These are phyloP conservation scores for Aureobasidium mangrovei DNA, from an alignment of 2,329 filamentous ascomycete genomes.

Conservation along the genomic window DNA sequence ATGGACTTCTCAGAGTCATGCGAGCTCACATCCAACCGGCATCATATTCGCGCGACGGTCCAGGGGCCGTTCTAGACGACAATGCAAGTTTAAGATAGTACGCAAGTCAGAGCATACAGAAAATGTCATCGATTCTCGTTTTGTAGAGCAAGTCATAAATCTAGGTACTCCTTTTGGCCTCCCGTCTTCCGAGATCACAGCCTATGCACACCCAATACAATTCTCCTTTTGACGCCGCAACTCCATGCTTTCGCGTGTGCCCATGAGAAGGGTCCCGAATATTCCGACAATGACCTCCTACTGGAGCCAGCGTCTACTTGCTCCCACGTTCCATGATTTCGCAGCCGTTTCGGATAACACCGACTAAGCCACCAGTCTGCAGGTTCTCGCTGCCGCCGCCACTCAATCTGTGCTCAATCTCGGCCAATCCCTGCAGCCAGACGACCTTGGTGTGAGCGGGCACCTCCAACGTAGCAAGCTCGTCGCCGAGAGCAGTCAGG, in stretches of 20 bases:
- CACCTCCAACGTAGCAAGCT: constrained; percentile 74
- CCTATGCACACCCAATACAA: constrained; percentile 3
- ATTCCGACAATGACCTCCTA: too few relatives aligned
- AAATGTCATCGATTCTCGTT: not conserved
- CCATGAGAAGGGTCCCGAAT: too few relatives aligned
- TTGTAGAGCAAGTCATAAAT: not conserved
- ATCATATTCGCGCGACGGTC: too few relatives aligned
- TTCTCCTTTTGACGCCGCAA: not conserved
- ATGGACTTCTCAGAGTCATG: too few relatives aligned
- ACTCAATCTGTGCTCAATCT: constrained; percentile 85
- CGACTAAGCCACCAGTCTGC: constrained; percentile 88
- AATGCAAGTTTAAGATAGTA: not conserved
- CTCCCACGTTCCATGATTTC: constrained; percentile 50
- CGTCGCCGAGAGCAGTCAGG: constrained; percentile 74
- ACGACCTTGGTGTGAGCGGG: constrained; percentile 77
- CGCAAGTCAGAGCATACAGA: not conserved
- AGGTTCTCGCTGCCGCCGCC: constrained; percentile 79
- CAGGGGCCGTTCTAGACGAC: too few relatives aligned
- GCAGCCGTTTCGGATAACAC: constrained; percentile 76
- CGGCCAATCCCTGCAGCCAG: constrained; percentile 84
- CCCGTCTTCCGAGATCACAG: not conserved
- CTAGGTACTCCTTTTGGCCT: not conserved
- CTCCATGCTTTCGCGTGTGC: not conserved
- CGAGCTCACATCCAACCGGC: too few relatives aligned
- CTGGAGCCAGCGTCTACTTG: not conserved